phyloP scores from a whole-genome alignment of 2,329 filamentous ascomycete species.

The Phialophora verrucosa region DNA sequence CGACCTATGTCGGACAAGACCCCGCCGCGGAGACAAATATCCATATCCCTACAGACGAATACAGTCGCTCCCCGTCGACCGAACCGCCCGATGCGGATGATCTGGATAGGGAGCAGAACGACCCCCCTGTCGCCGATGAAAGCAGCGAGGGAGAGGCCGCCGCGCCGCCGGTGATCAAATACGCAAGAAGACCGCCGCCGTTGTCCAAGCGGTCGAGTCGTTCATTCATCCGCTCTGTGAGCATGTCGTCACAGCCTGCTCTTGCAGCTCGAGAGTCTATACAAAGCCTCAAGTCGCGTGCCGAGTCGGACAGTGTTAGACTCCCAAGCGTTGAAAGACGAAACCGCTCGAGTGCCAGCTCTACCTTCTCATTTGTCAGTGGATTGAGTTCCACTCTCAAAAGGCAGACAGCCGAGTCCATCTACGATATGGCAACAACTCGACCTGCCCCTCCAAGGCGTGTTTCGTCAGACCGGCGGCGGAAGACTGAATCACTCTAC shows the following conservation, averaged over 20 bases:
- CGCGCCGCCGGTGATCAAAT: constrained; percentile 34
- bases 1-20: constrained; percentile 45
- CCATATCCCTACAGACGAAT: background rate
- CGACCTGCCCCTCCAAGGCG: constrained; percentile 28
- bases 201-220: constrained; percentile 29
- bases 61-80: constrained; percentile 10
- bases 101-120: constrained; percentile 29
- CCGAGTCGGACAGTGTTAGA: constrained; percentile 33
- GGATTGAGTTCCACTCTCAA: constrained; percentile 25
- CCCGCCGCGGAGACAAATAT: constrained; percentile 4
- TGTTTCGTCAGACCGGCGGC: constrained; percentile 29
- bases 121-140: constrained; percentile 26
- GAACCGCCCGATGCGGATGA: constrained; percentile 28
- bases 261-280: constrained; percentile 30
- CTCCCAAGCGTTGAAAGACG: constrained; percentile 35
- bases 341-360: constrained; percentile 32
- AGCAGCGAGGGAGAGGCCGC: constrained; percentile 35
- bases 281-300: constrained; percentile 35
- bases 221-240: constrained; percentile 27
- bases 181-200: constrained; percentile 32
- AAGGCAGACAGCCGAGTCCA: constrained; percentile 27
- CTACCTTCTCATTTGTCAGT: constrained; percentile 33
- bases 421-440: constrained; percentile 29
- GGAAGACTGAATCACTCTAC: constrained; percentile 32
- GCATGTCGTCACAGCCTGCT: constrained; percentile 25